Percentiles rank a stretch among this genome's conserved stretches.
phyloP scores from a whole-genome alignment of 352 stramenopile species.

The Paralagenidium karlingii region DNA sequence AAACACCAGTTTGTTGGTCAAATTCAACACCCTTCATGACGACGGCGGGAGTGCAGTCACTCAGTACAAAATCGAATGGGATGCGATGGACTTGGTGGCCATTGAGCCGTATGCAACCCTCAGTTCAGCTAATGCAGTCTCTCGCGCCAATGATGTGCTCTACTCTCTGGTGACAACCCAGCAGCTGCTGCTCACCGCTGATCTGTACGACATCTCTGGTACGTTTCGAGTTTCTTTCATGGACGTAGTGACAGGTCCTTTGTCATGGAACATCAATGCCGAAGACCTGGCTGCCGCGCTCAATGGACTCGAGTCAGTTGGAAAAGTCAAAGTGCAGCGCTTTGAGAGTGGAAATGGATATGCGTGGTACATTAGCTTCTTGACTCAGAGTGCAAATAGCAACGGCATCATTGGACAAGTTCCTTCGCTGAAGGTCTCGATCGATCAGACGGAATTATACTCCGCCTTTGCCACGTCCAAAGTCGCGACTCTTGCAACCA shows the following conservation, averaged over 20 bases:
- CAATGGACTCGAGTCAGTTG: slow-evolving; percentile 72
- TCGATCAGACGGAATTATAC: slow-evolving; percentile 47
- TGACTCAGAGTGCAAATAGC: slow-evolving; percentile 33
- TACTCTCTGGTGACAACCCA: slow-evolving; percentile 84
- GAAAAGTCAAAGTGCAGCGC: slow-evolving; percentile 58
- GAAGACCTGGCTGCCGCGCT: slow-evolving; percentile 70
- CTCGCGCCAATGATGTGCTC: slow-evolving; percentile 39
- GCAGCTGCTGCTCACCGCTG: slow-evolving; percentile 70
- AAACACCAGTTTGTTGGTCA: slow-evolving; percentile 44
- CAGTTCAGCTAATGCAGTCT: slow-evolving; percentile 9
- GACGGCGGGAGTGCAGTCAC: slow-evolving; percentile 73
- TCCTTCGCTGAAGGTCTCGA: slow-evolving; percentile 55
- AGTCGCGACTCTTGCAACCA: slow-evolving; percentile 11
- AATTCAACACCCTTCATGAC: slow-evolving; percentile 65
- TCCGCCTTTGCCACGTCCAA: slow-evolving; percentile 31
- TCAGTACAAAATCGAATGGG: slow-evolving; percentile 90
- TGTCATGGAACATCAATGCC: slow-evolving; percentile 68
- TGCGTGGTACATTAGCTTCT: slow-evolving; percentile 72
- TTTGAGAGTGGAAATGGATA: slow-evolving; percentile 61
- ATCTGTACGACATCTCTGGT: slow-evolving; percentile 73
- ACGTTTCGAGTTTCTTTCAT: slow-evolving; percentile 78
- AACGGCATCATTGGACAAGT: slow-evolving; percentile 35
- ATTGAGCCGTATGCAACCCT: slow-evolving; percentile 20
- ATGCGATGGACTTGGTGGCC: slow-evolving; percentile 74
- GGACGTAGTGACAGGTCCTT: slow-evolving; percentile 37